Base-by-base conservation (phyloP, 2,329 filamentous ascomycete species). In the Dothistroma septosporum region DNA sequence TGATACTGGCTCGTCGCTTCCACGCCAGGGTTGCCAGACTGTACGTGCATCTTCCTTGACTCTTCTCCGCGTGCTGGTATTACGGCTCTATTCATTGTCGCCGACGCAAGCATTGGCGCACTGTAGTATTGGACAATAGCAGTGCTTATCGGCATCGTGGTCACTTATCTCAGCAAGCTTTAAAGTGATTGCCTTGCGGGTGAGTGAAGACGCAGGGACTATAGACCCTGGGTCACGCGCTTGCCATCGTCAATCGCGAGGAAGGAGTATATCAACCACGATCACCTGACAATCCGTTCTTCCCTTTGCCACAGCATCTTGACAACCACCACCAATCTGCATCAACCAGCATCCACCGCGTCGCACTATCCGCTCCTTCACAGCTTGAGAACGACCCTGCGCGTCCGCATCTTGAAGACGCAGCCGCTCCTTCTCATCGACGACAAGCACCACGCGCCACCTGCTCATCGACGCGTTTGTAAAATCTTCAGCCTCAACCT, bases 401-500 rank as follows among this genome's bases (percentile, higher is more conserved):
- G 31, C 28, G 28, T 24, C 12, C 47, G n/a, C n/a, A n/a, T n/a
- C n/a, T n/a, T n/a, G n/a, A n/a, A n/a, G n/a, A n/a, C n/a, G n/a
- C n/a, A n/a, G n/a, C n/a, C n/a, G 31, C 28, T 35, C 24, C 33
- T 50, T 22, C 35, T 49, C 9, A 11, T 24, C 21, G 16, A 21
- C 35, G 35, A 22, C 57, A 46, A 53, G 49, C 21, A 52, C 22
- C 57, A 47, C 48, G 28, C 57, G 49, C 35, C 57, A 44, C 57
- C 57, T 59, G 24, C 57, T 48, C 28, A 49, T 54, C 41, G 50
- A 55, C 28, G n/a, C 24, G 22, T 11, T 24, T n/a, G 22, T 22
- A 19, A 32, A n/a, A 24, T 32, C 24, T n/a, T 44, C 37, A 22
- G n/a, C 55, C 32, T 57, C 31, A 4, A 52, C 31, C 54, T 48